A percentile compares a stretch with the other conserved stretches of the same genome.
phyloP scores from a whole-genome alignment of 208 protist genomes.

The Novymonas esmeraldas region DNA sequence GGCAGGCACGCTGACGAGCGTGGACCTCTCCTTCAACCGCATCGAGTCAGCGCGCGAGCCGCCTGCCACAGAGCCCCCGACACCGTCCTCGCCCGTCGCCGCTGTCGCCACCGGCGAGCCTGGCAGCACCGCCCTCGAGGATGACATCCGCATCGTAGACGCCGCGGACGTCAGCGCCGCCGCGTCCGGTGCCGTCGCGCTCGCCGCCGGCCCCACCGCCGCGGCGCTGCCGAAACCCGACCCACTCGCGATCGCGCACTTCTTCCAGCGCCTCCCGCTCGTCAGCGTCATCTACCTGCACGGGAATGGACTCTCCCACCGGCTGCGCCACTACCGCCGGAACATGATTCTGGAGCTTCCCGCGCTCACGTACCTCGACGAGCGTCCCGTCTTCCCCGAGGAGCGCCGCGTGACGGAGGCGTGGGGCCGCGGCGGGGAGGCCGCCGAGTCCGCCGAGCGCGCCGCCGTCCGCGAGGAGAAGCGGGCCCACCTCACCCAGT shows the following conservation, averaged over 20 bases:
- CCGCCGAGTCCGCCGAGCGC: constrained; percentile 68
- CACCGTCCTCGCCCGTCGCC: background rate
- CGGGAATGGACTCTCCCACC: constrained; percentile 71
- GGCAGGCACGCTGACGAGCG: constrained; percentile 74
- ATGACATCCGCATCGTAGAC: constrained; percentile 48
- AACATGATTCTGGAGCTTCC: constrained; percentile 86
- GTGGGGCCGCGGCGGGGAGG: constrained; percentile 79
- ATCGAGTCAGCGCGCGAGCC: constrained; percentile 54
- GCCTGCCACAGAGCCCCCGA: background rate
- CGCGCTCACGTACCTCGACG: constrained; percentile 86
- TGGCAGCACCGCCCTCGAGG: constrained; percentile 9
- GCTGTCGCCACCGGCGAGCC: background rate
- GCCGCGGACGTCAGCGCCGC: background rate
- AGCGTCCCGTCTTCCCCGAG: constrained; percentile 87
- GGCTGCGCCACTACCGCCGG: constrained; percentile 85
- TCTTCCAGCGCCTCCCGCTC: constrained; percentile 77
- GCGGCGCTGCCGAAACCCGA: constrained; percentile 16
- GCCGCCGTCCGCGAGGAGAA: constrained; percentile 84
- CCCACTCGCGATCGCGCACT: constrained; percentile 53
- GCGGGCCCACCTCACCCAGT: constrained; percentile 76
- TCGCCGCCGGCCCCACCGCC: background rate
- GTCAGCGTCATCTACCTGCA: constrained; percentile 93
- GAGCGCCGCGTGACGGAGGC: constrained; percentile 84
- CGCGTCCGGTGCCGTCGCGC: background rate
- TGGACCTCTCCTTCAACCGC: constrained; percentile 93